phyloP scores from a whole-genome alignment of 2,329 filamentous ascomycete genomes.

The Pseudocercospora pini-densiflorae region DNA sequence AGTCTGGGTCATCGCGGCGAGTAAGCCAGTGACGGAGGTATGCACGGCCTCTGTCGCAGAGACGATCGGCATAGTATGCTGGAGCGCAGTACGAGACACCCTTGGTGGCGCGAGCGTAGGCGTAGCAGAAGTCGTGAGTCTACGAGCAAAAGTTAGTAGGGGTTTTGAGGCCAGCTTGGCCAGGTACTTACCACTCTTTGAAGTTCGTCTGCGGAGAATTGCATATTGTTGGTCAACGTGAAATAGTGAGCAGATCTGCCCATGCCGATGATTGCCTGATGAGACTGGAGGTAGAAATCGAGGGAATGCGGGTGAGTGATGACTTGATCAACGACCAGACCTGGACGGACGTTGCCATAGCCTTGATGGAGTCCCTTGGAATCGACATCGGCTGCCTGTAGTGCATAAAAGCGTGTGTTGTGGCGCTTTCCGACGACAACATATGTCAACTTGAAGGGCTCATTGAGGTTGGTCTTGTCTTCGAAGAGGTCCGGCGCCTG shows the following conservation, averaged over 20 bases:
- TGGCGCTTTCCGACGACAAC: constrained; percentile 49
- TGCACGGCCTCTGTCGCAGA: constrained; percentile 43
- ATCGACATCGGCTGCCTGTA: background rate
- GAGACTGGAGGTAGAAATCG: constrained; percentile 45
- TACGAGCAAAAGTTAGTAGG: constrained; percentile 14
- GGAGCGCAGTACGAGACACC: constrained; percentile 44
- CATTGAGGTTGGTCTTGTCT: background rate
- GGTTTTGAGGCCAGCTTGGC: no score
- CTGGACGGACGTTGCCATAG: constrained; percentile 21
- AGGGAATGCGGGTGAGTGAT: constrained; percentile 35
- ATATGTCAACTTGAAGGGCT: background rate
- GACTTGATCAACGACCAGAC: constrained; percentile 38
- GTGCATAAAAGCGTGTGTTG: constrained; percentile 46
- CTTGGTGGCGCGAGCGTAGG: constrained; percentile 39
- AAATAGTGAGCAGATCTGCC: constrained; percentile 42
- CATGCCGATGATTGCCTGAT: constrained; percentile 39
- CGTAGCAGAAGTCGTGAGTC: constrained; percentile 41
- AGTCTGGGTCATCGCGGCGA: background rate
- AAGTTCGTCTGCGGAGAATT: background rate
- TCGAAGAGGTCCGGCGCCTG: background rate
- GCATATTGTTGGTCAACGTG: constrained; percentile 34
- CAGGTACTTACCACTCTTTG: constrained; percentile 1
- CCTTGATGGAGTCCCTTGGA: constrained; percentile 18
- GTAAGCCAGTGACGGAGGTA: constrained; percentile 30
- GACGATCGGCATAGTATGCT: constrained; percentile 46